Base-by-base conservation (phyloP, 805 yeast genomes). In the Sugiyamaella valdiviana region DNA sequence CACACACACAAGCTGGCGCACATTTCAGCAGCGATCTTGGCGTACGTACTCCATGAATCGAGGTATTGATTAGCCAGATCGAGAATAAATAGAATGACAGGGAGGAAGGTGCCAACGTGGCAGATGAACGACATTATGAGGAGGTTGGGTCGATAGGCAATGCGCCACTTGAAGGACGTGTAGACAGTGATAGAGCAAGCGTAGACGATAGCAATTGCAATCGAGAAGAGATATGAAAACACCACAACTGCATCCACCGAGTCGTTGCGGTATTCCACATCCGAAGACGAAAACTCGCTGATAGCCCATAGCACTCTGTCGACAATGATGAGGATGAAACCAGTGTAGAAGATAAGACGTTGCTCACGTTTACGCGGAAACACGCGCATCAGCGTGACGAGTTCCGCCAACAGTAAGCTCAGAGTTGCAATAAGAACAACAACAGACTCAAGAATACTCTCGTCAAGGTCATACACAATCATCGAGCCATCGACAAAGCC, bases 221-320 rank as follows among this genome's bases (percentile, higher is more conserved):
- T 51, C 3, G 51, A 49, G 45, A 58, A 54, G 19, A 58, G 51
- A 50, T 58, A 58, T 5, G 56, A 49, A 23, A 55, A 47, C 22
- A 58, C 60, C 2, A 51, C 45, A 12, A 53, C 20, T 6, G 57
- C 57, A 42, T 58, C 61, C 19, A 38, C 44, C 2, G 58, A 20
- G 21, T 43, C 48, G 23, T 46, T 42, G 10, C 54, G 23, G 14
- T 55, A 46, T 9, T 45, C 46, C 6, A 46, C 49, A 12, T 48
- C 42, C 16, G 37, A 19, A 10, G 51, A 48, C 16, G 50, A 42
- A 40, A 50, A 46, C 2, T 36, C 22, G 40, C 44, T 46, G 36
- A 56, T 23, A 1, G 48, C 46, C 45, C 49, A 43, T 16, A 58
- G 39, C 2, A 51, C 45, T 12, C 45, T 35, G 17, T 44, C 42